Evolutionary conservation across 2,329 filamentous ascomycete species (phyloP), one percentile per base, ranked within the genome.

Genomic region (Rhynchosporium graminicola): DNA sequence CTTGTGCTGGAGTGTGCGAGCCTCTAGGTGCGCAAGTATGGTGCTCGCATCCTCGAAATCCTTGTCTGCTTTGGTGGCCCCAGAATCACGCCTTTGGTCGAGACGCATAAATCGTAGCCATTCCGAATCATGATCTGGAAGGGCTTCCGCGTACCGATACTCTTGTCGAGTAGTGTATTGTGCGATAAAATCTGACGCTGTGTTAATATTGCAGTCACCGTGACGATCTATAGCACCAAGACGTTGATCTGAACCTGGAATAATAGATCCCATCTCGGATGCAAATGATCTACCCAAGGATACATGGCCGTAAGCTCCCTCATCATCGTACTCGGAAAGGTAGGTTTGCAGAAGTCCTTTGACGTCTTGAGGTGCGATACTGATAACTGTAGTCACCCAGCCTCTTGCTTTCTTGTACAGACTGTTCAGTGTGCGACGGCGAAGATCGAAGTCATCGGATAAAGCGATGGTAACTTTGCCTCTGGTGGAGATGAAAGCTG

Each of bases 161-260:
- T 97, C 93, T 74, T 99, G 96, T 43, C 95, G 89, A 31, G 92
- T 96, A 3, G 94, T 98, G 74, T 99, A 99, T 73, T 99, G 94
- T 1, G 95, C 92, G 73, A 99, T 87, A 71, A 99, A 97, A 74
- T 98, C 94, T 2, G 95, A 98, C 0, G 91, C 92, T 10, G 93
- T 92, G 74, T 98, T 97, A 74, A 97, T 88, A 65, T 86, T 86
- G 59, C 86, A 85, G 54, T 88, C 86, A 20, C 89, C 87, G 66
- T 90, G 83, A 42, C 83, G 83, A 68, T 96, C 91, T 55, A 99
- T 87, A 6, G 91, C 93, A 69, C 85, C 87, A 47, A 99, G 82
- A 66, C 92, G 86, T 72, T 96, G 92, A 74, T 99, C 94, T 9
- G 89, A 93, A 4, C 84, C 82, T 4, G 96, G 94, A 61, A 99